Percentiles rank a stretch among this genome's conserved stretches.
These are phyloP conservation scores for Mycena maculata DNA, from an alignment of 768 basidiomycete species.

Conservation along the genomic window DNA sequence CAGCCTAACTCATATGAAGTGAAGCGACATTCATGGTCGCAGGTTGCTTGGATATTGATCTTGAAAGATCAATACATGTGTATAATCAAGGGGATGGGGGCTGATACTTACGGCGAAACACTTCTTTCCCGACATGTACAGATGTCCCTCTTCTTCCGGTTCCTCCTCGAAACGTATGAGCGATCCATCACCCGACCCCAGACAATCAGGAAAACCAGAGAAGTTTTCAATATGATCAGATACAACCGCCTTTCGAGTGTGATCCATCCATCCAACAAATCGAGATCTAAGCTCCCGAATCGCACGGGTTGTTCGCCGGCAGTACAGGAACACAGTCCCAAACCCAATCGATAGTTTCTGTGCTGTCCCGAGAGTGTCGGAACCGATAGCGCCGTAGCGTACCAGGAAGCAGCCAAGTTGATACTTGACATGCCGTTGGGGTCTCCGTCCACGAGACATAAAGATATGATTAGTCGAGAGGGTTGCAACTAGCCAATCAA, in stretches of 20 bases:
- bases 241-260: slow-evolving; percentile 8
- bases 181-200: not conserved
- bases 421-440: slow-evolving; percentile 6
- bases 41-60: slow-evolving; percentile 22
- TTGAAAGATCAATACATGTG: not conserved
- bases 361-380: slow-evolving; percentile 8
- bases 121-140: slow-evolving; percentile 2
- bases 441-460: not conserved
- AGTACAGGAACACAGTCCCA: not conserved
- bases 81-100: not conserved
- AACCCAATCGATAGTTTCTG: slow-evolving; percentile 34
- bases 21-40: slow-evolving; percentile 34
- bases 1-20: slow-evolving; percentile 39
- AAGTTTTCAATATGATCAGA: slow-evolving; percentile 30
- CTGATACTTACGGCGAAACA: not conserved
- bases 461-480: not conserved
- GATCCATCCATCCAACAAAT: slow-evolving; percentile 12
- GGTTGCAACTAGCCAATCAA: not conserved
- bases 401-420: not conserved
- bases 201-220: not conserved
- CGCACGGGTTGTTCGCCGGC: not conserved
- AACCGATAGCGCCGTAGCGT: not conserved
- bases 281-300: not conserved
- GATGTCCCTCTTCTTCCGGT: not conserved
- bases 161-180: not conserved